Evolutionary conservation across 2,329 filamentous ascomycete genomes (phyloP), one percentile per base, ranked within the genome.

Genomic region (Diaporthe caulivora): DNA sequence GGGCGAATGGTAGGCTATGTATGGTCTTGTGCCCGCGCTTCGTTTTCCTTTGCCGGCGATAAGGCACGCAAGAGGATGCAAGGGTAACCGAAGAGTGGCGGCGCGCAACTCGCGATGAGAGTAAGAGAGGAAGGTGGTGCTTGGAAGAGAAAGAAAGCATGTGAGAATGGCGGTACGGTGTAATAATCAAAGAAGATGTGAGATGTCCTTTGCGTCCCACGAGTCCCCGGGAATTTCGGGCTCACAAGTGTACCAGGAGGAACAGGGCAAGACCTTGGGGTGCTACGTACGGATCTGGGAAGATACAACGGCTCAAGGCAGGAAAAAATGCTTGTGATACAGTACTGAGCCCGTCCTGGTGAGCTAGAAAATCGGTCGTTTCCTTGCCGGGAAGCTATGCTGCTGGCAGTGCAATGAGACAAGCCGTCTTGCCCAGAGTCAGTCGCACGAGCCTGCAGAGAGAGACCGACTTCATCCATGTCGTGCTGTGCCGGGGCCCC

Each of bases 401-500:
- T 65, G 42, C 31, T 65, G 62, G 62, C 62, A 51, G 44, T 24
- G 62, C 44, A 31, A 47, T 53, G 69, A 71, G 69, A 31, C 47
- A 72, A 18, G 47, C 34, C 6, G 44, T 21, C 42, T 49, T 49
- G 26, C 57, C 47, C 31, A 31, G 26, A 72, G 54, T 55, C 37
- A 69, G 70, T 72, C 67, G 55, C 67, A 55, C 65, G 37, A 68
- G 40, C 29, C 18, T 44, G 58, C 29, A 64, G 31, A 67, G 68
- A 26, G 69, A 51, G n/a, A 54, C 49, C 29, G 47, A 53, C 18
- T 62, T 71, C 53, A 54, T 69, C 69, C 69, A 74, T 74, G 58
- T 58, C 44, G 29, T 24, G 70, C 31, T 49, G 60, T 53, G 72
- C 72, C 72, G 73, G 73, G 73, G 70, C 73, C 70, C 70, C 73